Base-by-base conservation (phyloP, 2,329 filamentous ascomycete species). In the Achaetomium macrosporum region DNA sequence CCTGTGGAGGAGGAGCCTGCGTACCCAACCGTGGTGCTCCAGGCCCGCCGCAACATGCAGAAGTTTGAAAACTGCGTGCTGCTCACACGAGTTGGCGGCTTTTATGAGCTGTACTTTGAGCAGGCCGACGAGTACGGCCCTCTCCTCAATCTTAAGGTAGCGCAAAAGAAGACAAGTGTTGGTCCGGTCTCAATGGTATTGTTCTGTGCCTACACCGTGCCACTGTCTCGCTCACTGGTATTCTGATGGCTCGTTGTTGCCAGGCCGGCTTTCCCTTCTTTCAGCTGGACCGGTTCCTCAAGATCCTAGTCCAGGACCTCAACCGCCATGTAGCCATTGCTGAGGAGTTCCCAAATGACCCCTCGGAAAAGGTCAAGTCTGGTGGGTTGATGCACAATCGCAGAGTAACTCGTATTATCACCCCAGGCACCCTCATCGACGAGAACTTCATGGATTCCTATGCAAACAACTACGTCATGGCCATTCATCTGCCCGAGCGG, bases 31-130 rank as follows among this genome's bases (percentile, higher is more conserved):
- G 87, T 97, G 44, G 75, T 97, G 53, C 82, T 90, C 65, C 90
- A 96, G 67, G 92, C 89, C 29, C 82, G 83, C 52, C 88, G 84
- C 60, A 95, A 96, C 71, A 96, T 97, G 85, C 79, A 83, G 61
- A 90, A 87, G 64, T 96, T 95, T 71, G 82, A 84, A 63, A 90
- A 95, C 63, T 97, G 92, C 70, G 87, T 99, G 37, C 70, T 99
- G 8, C 73, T 99, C 55, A 99, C 93, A 4, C 83, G 92, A 52
- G 90, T 99, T 29, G 93, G 93, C 51, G 86, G 91, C 55, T 99
- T 99, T 71, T 99, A 97, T 70, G 93, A 99, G 79, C 75, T 99
- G 54, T 99, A 99, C 72, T 95, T 97, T 68, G 87, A 95, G 63
- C 91, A 99, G 67, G 93, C 95, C 11, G 88, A 95, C 54, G 85